Base-by-base conservation (phyloP, 1,139 yeast species). In the Scheffersomyces illinoinensis region DNA sequence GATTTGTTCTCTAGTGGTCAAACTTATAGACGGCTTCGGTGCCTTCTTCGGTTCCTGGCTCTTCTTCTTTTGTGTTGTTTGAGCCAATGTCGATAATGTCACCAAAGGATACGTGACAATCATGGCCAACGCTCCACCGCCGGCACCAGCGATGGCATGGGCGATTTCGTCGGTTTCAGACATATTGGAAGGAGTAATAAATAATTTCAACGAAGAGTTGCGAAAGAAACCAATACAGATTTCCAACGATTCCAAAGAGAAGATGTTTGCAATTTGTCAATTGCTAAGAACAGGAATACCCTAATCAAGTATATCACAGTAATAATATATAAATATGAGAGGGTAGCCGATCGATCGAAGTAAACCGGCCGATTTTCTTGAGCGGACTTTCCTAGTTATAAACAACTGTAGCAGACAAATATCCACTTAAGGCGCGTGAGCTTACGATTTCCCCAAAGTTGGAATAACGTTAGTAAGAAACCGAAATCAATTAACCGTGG, bases 71-170 rank as follows among this genome's bases (percentile, higher is more conserved):
- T 83, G 81, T 39, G 76, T 71, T 48, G 96, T 88, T 72, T 92
- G 97, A 10, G 97, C 96, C 57, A 90, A 83, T 1, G 97, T 91
- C 3, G 96, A 89, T 60, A 91, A 76, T 1, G 96, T 90, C 61
- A 91, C 92, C 66, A 92, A 77, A 12, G 98, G 97, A 70, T 92
- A 91, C 2, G 97, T 91, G 53, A 90, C 88, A 1, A 89, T 83
- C 89, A 92, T 90, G 8, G 97, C 86, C 53, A 91, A 82, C 51
- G 96, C 93, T 23, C 98, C 98, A 48, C 97, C 97, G 14, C 95
- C 90, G 55, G 97, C 97, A 17, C 98, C 98, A 14, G 97, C 91
- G 23, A 93, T 75, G 18, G 97, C 97, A 70, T 93, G 97, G 50
- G 96, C 93, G 50, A 85, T 72, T 64, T 86, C 87, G 65, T 84